phyloP scores from a whole-genome alignment of 1,284 basidiomycete genomes.

The Puccinia brachypodii region DNA sequence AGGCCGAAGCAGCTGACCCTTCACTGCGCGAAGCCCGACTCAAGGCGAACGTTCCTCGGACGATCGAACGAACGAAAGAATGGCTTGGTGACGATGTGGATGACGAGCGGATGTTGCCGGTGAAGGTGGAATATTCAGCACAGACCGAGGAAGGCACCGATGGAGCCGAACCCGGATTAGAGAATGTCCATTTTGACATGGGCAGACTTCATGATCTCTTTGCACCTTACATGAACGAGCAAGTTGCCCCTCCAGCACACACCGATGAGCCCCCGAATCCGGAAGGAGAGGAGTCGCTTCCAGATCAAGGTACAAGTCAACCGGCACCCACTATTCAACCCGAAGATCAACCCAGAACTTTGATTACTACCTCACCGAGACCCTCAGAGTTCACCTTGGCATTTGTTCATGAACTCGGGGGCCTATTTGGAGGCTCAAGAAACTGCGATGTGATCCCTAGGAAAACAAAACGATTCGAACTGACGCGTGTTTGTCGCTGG shows the following conservation, averaged over 20 bases:
- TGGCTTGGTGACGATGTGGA: conserved; percentile 34
- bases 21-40: conserved; percentile 8
- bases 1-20: conserved; percentile 32
- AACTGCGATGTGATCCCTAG: conserved; percentile 81
- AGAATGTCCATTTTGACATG: conserved; percentile 40
- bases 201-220: conserved; percentile 40
- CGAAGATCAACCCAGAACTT: conserved; percentile 51
- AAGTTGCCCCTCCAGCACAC: conserved; percentile 53
- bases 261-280: conserved; percentile 55
- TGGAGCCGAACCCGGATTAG: conserved; percentile 6
- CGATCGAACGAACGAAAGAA: conserved; percentile 30
- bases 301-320: conserved; percentile 56
- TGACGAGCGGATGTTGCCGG: conserved; percentile 37
- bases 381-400: conserved; percentile 40
- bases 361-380: conserved; percentile 41
- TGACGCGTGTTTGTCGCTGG: conserved; percentile 92
- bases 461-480: conserved; percentile 87
- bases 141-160: not conserved
- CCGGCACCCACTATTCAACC: conserved; percentile 62
- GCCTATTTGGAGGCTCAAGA: conserved; percentile 75
- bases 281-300: conserved; percentile 54
- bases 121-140: conserved; percentile 28
- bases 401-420: conserved; percentile 68
- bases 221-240: conserved; percentile 15
- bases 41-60: conserved; percentile 32